Conservation (phyloP, 768 basidiomycete species). For the Rubroboletus pulcherrimus region DNA sequence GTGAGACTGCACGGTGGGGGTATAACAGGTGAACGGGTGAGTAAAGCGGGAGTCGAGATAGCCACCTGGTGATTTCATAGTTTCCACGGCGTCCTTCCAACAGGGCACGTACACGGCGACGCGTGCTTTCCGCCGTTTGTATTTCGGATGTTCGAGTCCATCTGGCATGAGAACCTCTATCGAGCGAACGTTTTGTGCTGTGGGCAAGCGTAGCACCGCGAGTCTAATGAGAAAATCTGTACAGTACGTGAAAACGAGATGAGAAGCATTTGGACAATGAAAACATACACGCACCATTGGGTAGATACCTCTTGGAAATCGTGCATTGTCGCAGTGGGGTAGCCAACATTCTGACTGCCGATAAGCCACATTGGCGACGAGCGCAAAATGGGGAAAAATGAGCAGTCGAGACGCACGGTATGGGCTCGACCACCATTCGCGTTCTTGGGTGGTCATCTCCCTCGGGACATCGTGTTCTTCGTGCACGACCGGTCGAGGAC, state of each 20-base stretch:
- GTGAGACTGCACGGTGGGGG: conserved; percentile 6
- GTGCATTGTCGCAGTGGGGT: conserved; percentile 59
- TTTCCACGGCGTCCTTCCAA: conserved; percentile 46
- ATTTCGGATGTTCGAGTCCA: conserved; percentile 65
- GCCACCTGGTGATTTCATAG: conserved; percentile 37
- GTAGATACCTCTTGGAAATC: conserved; percentile 48
- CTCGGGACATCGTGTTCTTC: conserved; percentile 39
- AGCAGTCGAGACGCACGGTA: conserved; percentile 50
- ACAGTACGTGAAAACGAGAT: background rate
- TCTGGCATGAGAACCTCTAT: conserved; percentile 43
- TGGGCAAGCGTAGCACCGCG: conserved; percentile 44
- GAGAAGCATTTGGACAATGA: background rate
- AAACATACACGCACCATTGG: conserved; percentile 44
- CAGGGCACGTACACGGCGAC: conserved; percentile 56
- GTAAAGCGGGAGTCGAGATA: background rate
- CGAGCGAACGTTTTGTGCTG: conserved; percentile 26
- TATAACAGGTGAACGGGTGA: conserved; percentile 3
- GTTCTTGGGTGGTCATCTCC: conserved; percentile 61
- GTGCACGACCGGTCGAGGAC: conserved; percentile 23
- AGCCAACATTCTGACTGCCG: conserved; percentile 66
- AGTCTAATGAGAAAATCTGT: conserved; percentile 68
- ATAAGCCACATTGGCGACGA: background rate
- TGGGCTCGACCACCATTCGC: conserved; percentile 68
- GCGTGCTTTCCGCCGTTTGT: conserved; percentile 44
- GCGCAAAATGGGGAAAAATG: background rate